Base-by-base conservation (phyloP, 2,329 filamentous ascomycete species). In the Zymoseptoria tritici region DNA sequence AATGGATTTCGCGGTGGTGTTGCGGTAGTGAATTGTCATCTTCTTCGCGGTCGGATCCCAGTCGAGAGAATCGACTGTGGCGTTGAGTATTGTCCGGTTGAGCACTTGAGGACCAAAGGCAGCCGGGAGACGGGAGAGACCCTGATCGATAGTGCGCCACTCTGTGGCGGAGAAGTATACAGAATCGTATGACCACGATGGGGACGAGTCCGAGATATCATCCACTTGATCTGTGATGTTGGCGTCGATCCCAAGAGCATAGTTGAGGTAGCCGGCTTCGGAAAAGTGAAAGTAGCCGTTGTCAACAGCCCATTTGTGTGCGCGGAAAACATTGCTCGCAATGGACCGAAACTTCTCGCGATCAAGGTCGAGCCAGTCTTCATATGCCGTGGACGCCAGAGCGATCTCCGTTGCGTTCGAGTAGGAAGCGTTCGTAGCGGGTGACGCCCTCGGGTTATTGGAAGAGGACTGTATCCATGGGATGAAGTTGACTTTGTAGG, bases 131-230 rank as follows among this genome's bases (percentile, higher is more conserved):
- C 81, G 80, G 61, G 80, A 82, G 0, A 85, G 70, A 1, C 82
- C 82, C 68, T 82, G 78, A 67, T 89, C 83, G 62, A 89, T 87
- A 3, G 86, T 88, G n/a, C 76, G 77, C 83, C 83, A 88, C 3
- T 78, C 77, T 0, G 81, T 81, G 0, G 85, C 84, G 1, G 71
- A 67, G 68, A 87, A 87, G 71, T 87, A 88, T 4, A 83, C 75
- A 4, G 75, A 75, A 1, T 87, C 85, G 63, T 84, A 83, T 13
- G 81, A 68, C 64, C 75, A 76, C 7, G 79, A 76, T 72, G 84
- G 85, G 55, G 77, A 78, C 8, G 76, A 75, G 8, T 74, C 72
- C 0, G 72, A 73, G 2, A 77, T 71, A 20, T 73, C 76, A 6
- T 78, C 79, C 1, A 78, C 78, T 5, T 81, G 74, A 63, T 87